phyloP scores from a whole-genome alignment of 176 grass and related monocot genomes.

The Cocos nucifera region DNA sequence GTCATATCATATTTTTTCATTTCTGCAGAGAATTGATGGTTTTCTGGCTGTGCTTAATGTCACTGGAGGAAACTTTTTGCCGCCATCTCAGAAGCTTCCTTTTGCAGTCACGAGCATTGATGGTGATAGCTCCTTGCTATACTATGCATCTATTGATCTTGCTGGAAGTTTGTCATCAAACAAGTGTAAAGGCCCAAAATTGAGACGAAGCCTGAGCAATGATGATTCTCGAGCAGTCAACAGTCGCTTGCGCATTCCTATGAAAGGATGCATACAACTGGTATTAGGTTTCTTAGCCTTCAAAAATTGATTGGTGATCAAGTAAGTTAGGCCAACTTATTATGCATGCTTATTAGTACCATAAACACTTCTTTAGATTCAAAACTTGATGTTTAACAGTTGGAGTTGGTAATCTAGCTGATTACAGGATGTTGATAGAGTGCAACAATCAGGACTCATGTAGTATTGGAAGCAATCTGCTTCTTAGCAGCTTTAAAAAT shows the following conservation, averaged over 20 bases:
- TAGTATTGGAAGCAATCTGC: too few species aligned
- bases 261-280: constrained; percentile 91
- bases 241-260: constrained; percentile 70
- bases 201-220: constrained; percentile 37
- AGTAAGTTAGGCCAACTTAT: constrained; percentile 13
- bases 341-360: neutral
- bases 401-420: too few species aligned
- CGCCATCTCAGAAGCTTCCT: constrained; percentile 77
- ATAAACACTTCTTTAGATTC: too few species aligned
- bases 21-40: constrained; percentile 78
- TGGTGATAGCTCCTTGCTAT: constrained; percentile 70
- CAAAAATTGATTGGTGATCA: constrained; percentile 16
- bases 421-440: too few species aligned
- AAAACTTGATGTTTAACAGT: too few species aligned
- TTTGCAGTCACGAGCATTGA: constrained; percentile 83
- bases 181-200: constrained; percentile 41
- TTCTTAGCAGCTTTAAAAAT: too few species aligned
- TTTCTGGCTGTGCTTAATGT: constrained; percentile 83
- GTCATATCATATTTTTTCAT: neutral
- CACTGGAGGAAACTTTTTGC: constrained; percentile 78
- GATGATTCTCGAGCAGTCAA: constrained; percentile 59
- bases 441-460: too few species aligned
- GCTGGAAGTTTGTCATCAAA: constrained; percentile 42
- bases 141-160: constrained; percentile 86
- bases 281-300: constrained; percentile 41